Base-by-base conservation (phyloP, 148 eudicot genomes). In the Selenicereus undatus region DNA sequence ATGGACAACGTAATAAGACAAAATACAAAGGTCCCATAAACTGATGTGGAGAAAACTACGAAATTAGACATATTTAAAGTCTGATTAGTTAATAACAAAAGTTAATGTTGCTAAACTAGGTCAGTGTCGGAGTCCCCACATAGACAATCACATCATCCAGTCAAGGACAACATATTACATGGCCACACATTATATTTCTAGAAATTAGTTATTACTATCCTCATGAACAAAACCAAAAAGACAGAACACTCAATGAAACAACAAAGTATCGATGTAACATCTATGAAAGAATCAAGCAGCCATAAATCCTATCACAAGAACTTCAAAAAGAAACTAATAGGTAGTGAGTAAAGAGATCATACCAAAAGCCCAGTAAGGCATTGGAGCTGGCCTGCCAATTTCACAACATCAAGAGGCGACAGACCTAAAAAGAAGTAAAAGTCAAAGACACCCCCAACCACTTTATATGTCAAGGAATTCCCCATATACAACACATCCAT, bases 281-380 rank as follows among this genome's bases (percentile, higher is more conserved):
- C 66, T 21, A 60, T 60, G 66, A 60, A 60, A 60, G 1, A 48
- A 48, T 7, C 1, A 48, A 48, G 7, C 51, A 48, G 7, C 12
- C 11, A 48, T 9, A 48, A 36, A 36, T 11, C 4, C 51, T 48
- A 48, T 11, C 7, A 1, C 51, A 48, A 60, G 66, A 21, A 60
- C 66, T 60, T 4, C 16, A n/a, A 65, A 26, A 1, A 8, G 12
- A 24, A 32, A 65, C 10, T 24, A 12, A 26, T 10, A 30, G 26
- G 30, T 1, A 27, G 11, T 22, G 68, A 62, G 68, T 5, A n/a
- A n/a, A 62, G 78, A 81, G 39, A 58, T 78, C 65, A 68, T 81
- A 95, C 98, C 98, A 27, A 95, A 84, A 83, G 98, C 87, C 98
- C 98, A 95, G 79, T 95, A 95, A 51, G 98, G 98, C 98, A 95